Conservation (phyloP, 768 basidiomycete genomes). For the Tylopilus sp. region DNA sequence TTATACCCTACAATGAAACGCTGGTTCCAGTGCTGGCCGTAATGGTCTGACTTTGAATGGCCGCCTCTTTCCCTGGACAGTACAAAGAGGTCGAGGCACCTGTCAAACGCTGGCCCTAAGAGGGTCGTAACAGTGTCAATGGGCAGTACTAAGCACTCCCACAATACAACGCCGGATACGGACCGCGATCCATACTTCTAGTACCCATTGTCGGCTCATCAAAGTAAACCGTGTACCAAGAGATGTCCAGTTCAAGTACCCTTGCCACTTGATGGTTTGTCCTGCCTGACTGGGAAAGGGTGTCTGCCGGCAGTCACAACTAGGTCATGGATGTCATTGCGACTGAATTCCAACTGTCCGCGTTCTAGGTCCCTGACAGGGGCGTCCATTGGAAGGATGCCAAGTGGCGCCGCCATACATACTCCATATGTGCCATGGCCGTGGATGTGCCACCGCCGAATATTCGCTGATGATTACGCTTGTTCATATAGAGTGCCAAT, state of each 20-base stretch:
- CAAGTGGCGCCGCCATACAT: not conserved
- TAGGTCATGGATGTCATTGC: not conserved
- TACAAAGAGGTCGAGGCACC: not conserved
- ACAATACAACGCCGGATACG: too few species aligned
- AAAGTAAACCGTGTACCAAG: not conserved
- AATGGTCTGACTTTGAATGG: slow-evolving; percentile 9
- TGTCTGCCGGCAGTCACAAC: not conserved
- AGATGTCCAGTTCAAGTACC: not conserved
- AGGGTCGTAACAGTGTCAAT: too few species aligned
- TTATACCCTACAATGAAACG: not conserved
- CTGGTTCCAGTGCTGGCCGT: not conserved
- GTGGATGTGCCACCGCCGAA: not conserved
- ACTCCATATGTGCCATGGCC: too few species aligned
- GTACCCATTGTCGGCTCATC: too few species aligned
- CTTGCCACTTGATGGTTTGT: not conserved
- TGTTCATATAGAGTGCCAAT: not conserved
- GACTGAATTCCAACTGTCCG: not conserved
- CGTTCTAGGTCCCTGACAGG: not conserved
- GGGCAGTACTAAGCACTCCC: too few species aligned
- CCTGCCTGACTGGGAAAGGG: not conserved
- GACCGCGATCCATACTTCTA: too few species aligned
- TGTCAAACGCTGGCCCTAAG: too few species aligned
- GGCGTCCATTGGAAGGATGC: not conserved
- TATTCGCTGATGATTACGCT: too few species aligned
- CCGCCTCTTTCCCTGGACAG: not conserved